These are phyloP conservation scores for Pseudopithomyces chartarum DNA, from an alignment of 2,329 filamentous ascomycete genomes.

Conservation along the genomic window DNA sequence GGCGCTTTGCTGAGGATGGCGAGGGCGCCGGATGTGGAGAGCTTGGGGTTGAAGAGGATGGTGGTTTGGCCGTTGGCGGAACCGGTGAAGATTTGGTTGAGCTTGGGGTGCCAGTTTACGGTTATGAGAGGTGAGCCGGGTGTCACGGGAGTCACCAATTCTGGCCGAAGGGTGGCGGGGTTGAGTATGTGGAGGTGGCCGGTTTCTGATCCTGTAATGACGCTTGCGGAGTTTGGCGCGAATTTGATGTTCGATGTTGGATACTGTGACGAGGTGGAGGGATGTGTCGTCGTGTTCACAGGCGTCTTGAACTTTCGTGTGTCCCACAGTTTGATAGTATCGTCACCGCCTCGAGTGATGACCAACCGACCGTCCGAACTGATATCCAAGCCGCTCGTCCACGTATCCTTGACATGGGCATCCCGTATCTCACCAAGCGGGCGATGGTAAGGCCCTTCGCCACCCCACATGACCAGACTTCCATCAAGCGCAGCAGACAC, in stretches of 20 bases:
- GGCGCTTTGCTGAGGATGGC: slow-evolving; percentile 91
- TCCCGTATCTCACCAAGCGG: slow-evolving; percentile 83
- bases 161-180: slow-evolving; percentile 83
- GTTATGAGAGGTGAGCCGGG: slow-evolving; percentile 80
- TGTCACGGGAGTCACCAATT: slow-evolving; percentile 87
- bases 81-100: slow-evolving; percentile 95
- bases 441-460: slow-evolving; percentile 82
- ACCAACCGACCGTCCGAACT: slow-evolving; percentile 89
- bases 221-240: slow-evolving; percentile 79
- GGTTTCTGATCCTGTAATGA: slow-evolving; percentile 85
- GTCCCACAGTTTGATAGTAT: slow-evolving; percentile 95
- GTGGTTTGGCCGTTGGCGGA: slow-evolving; percentile 90
- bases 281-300: slow-evolving; percentile 76
- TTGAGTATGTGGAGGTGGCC: slow-evolving; percentile 93
- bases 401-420: slow-evolving; percentile 81
- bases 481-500: slow-evolving; percentile 87
- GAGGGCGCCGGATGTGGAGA: slow-evolving; percentile 79
- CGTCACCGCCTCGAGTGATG: slow-evolving; percentile 87
- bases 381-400: slow-evolving; percentile 91
- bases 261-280: slow-evolving; percentile 82
- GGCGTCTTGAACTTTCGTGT: slow-evolving; percentile 93
- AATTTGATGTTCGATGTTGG: slow-evolving; percentile 88
- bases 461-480: slow-evolving; percentile 87
- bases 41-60: slow-evolving; percentile 86
- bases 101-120: slow-evolving; percentile 88